A percentile compares a stretch with the other conserved stretches of the same genome.
Evolutionary conservation across 805 yeast genomes (phyloP).

Genomic region (Candida nitratophila): DNA sequence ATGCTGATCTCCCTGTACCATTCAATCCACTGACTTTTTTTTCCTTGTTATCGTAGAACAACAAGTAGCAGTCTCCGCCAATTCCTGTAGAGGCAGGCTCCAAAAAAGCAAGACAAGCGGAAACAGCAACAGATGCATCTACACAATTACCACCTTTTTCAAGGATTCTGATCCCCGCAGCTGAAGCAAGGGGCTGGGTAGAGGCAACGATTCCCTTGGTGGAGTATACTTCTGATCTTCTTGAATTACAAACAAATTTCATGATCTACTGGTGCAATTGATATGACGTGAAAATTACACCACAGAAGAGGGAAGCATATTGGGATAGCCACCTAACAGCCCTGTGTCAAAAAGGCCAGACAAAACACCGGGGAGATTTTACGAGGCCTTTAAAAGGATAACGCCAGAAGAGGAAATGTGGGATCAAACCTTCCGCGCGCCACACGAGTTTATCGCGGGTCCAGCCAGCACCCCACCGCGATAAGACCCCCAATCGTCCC

Average conservation of each 20-base stretch:
- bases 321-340: too few species aligned
- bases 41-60: slow-evolving; percentile 44
- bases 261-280: too few species aligned
- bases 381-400: too few species aligned
- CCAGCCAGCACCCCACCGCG: too few species aligned
- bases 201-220: slow-evolving; percentile 68
- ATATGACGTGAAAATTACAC: too few species aligned
- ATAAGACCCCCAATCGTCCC: too few species aligned
- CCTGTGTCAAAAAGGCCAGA: too few species aligned
- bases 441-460: too few species aligned
- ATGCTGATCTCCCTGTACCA: slow-evolving; percentile 70
- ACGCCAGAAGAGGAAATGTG: too few species aligned
- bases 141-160: slow-evolving; percentile 69
- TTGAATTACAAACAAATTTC: slow-evolving; percentile 28
- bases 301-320: too few species aligned
- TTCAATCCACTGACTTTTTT: slow-evolving; percentile 58
- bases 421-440: too few species aligned
- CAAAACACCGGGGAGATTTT: too few species aligned
- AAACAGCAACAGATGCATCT: slow-evolving; percentile 56
- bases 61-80: slow-evolving; percentile 63
- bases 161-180: slow-evolving; percentile 62
- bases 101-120: slow-evolving; percentile 47
- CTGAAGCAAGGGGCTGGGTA: slow-evolving; percentile 69
- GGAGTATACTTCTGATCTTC: slow-evolving; percentile 72
- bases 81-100: slow-evolving; percentile 61